A percentile compares a stretch with the other conserved stretches of the same genome.
Evolutionary conservation across 2,329 filamentous ascomycete genomes (phyloP).

Genomic region (Alternaria conjuncta): DNA sequence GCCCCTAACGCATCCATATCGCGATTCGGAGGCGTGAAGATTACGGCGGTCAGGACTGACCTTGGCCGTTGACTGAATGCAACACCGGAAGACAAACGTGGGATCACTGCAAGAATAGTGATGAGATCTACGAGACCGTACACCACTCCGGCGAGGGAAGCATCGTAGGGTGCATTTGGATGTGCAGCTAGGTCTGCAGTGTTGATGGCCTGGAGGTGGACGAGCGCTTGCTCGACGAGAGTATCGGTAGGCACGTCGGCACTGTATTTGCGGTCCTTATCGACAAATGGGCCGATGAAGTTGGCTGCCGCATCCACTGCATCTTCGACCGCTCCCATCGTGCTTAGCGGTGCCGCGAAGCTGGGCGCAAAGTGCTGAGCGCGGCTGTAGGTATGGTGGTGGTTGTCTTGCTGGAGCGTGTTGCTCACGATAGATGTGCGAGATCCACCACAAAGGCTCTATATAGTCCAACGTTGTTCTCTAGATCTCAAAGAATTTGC

Average conservation of each 20-base stretch:
- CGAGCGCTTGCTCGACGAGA: conserved; percentile 38
- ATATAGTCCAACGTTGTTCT: not conserved
- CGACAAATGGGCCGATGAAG: conserved; percentile 41
- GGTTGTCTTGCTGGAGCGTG: not conserved
- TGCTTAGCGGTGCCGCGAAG: not conserved
- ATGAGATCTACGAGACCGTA: conserved; percentile 49
- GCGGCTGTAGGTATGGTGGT: not conserved
- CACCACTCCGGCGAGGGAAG: conserved; percentile 45
- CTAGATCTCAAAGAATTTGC: not conserved
- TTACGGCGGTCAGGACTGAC: conserved; percentile 36
- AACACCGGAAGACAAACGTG: conserved; percentile 42
- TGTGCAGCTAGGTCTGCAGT: conserved; percentile 38
- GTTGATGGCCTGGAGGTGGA: conserved; percentile 44
- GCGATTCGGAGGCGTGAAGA: conserved; percentile 13
- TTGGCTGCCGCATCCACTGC: conserved; percentile 43
- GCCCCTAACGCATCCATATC: conserved; percentile 21
- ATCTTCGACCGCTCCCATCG: conserved; percentile 41
- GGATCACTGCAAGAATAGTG: conserved; percentile 42
- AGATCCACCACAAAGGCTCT: not conserved
- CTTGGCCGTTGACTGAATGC: conserved; percentile 42
- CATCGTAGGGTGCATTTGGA: conserved; percentile 48
- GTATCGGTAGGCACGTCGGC: conserved; percentile 11
- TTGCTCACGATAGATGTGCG: not conserved
- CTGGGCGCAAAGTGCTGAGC: not conserved
- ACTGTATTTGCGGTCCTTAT: conserved; percentile 19